These are phyloP conservation scores for Andrographis paniculata DNA, from an alignment of 305 asterid genomes.

Conservation along the genomic window DNA sequence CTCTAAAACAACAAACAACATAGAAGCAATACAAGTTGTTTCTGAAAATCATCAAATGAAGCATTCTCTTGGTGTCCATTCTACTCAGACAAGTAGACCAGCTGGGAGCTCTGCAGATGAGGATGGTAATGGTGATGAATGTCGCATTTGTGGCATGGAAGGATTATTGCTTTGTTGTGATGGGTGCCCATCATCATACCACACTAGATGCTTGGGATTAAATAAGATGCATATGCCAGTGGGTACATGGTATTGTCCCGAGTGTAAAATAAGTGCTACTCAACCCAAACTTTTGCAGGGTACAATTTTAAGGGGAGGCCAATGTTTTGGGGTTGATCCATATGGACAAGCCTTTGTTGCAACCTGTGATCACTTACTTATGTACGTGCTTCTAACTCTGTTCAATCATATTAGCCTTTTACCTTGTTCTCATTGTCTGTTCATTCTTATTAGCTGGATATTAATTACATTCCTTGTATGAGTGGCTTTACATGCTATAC, in stretches of 20 bases:
- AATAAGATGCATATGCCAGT: conserved; percentile 67
- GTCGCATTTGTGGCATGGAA: conserved; percentile 98
- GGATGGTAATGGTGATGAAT: conserved; percentile 92
- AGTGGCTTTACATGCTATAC: no score
- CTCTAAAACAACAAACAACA: conserved; percentile 47
- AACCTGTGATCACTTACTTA: conserved; percentile 80
- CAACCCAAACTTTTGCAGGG: conserved; percentile 51
- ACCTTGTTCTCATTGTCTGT: no score
- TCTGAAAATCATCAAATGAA: conserved; percentile 32
- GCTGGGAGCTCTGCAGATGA: conserved; percentile 42
- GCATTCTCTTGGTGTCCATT: conserved; percentile 18
- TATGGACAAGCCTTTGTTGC: conserved; percentile 70
- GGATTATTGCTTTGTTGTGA: conserved; percentile 92
- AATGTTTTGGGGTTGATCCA: conserved; percentile 63
- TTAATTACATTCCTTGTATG: no score
- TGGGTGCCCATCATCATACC: conserved; percentile 93
- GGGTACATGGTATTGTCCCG: conserved; percentile 96
- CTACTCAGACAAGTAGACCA: conserved; percentile 26
- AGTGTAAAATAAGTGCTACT: conserved; percentile 53
- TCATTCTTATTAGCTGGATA: no score
- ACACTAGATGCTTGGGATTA: conserved; percentile 90
- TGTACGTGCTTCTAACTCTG: conserved; percentile 58
- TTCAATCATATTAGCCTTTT: conserved; percentile 6
- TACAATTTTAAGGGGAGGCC: conserved; percentile 62
- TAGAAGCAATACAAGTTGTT: conserved; percentile 29